Evolutionary conservation across 768 basidiomycete genomes (phyloP).

Genomic region (Phaffia australis): DNA sequence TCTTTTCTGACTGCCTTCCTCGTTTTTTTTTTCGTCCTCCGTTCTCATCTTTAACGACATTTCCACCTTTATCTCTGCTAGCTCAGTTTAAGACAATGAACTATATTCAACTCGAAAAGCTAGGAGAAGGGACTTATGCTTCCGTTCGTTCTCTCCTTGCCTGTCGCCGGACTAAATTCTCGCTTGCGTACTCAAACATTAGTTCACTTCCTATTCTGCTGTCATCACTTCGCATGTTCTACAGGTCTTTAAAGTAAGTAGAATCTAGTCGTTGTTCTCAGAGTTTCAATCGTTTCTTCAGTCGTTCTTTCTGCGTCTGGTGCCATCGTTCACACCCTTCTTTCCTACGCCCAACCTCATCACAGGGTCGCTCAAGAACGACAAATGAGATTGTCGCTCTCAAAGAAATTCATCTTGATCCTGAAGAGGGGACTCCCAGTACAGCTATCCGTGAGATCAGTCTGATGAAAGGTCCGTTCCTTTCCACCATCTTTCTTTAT

Average conservation of each 20-base stretch:
- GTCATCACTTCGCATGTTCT: slow-evolving; percentile 14
- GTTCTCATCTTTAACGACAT: too few relatives aligned
- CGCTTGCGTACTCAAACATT: neutral
- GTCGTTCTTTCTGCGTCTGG: neutral
- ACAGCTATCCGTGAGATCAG: slow-evolving; percentile 99
- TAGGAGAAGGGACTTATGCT: slow-evolving; percentile 84
- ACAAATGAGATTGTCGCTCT: slow-evolving; percentile 98
- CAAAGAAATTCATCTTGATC: slow-evolving; percentile 98
- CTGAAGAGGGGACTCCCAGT: slow-evolving; percentile 96
- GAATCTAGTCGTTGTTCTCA: neutral
- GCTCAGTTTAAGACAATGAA: slow-evolving; percentile 41
- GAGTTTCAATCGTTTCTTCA: neutral
- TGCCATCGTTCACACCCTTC: neutral
- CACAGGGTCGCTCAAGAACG: slow-evolving; percentile 71
- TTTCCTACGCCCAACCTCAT: neutral
- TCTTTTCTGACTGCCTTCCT: neutral
- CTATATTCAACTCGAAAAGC: slow-evolving; percentile 71
- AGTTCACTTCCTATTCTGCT: neutral
- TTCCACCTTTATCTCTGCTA: neutral
- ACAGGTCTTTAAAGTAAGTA: neutral
- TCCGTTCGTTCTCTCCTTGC: slow-evolving; percentile 48
- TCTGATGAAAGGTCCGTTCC: slow-evolving; percentile 63
- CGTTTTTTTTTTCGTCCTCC: neutral
- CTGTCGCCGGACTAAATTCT: neutral
- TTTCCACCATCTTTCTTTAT: neutral